Conservation (phyloP, 257 asterid genomes). For the Striga asiatica region DNA sequence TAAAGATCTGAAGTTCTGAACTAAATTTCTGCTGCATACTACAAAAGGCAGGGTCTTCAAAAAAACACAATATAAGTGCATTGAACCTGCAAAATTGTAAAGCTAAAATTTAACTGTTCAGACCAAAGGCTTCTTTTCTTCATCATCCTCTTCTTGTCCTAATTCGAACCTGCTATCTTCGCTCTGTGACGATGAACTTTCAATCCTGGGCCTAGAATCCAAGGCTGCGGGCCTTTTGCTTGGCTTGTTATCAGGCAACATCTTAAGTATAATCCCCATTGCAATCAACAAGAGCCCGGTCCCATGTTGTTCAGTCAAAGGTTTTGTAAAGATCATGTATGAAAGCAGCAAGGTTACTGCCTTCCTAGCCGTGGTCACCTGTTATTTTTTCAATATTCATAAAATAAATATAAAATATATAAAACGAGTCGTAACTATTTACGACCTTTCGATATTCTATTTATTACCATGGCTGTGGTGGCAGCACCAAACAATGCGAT, state of each 20-base stretch:
- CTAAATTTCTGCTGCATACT: too few relatives aligned
- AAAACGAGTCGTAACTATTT: too few relatives aligned
- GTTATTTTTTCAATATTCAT: slow-evolving; percentile 4
- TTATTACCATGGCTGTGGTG: slow-evolving; percentile 94
- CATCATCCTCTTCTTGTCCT: slow-evolving; percentile 47
- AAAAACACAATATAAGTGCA: too few relatives aligned
- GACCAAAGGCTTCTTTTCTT: slow-evolving; percentile 64
- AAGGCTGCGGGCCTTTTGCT: slow-evolving; percentile 16
- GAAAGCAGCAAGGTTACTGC: slow-evolving; percentile 80
- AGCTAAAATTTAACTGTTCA: slow-evolving; percentile 17
- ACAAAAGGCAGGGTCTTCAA: too few relatives aligned
- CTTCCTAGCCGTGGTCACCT: slow-evolving; percentile 94
- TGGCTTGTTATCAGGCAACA: slow-evolving; percentile 63
- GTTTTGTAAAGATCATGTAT: slow-evolving; percentile 80
- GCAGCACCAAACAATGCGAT: slow-evolving; percentile 92
- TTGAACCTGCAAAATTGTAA: not conserved
- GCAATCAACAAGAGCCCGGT: slow-evolving; percentile 60
- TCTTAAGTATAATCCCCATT: slow-evolving; percentile 71
- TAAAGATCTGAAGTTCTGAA: too few relatives aligned
- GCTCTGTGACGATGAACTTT: not conserved
- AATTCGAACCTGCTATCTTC: slow-evolving; percentile 22
- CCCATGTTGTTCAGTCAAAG: slow-evolving; percentile 76
- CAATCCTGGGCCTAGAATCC: slow-evolving; percentile 15
- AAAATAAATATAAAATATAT: too few relatives aligned
- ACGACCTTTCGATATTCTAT: too few relatives aligned